Evolutionary conservation across 1,284 basidiomycete genomes (phyloP).

Genomic region (Erythrobasidium hasegawianum): DNA sequence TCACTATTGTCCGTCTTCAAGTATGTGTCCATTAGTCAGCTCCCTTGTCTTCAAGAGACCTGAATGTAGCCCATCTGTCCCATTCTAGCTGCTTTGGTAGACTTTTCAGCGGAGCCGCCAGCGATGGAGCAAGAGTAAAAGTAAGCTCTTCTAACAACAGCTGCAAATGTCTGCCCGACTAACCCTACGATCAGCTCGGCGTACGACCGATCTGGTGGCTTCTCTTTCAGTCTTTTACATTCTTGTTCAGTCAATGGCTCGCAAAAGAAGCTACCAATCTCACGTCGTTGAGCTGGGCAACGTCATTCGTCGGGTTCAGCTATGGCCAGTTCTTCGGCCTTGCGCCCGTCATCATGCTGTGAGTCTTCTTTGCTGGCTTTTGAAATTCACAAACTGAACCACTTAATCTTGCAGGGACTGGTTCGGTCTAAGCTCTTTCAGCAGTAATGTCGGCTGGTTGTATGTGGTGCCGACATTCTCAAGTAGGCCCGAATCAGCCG

Average conservation of each 20-base stretch:
- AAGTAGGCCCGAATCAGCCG: not conserved
- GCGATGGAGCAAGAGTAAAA: constrained; percentile 13
- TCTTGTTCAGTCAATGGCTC: constrained; percentile 26
- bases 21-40: constrained; percentile 13
- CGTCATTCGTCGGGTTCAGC: constrained; percentile 33
- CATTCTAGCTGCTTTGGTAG: constrained; percentile 21
- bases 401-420: constrained; percentile 31
- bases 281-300: constrained; percentile 17
- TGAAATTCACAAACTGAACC: too few species aligned
- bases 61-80: not conserved
- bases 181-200: not conserved
- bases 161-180: not conserved
- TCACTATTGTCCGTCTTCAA: constrained; percentile 33
- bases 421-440: constrained; percentile 27
- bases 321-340: constrained; percentile 33
- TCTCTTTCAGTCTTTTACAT: constrained; percentile 10
- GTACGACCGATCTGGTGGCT: constrained; percentile 32
- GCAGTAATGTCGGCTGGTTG: constrained; percentile 26
- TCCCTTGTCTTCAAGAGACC: too few species aligned
- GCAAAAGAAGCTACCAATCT: constrained; percentile 17
- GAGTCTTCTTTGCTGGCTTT: not conserved
- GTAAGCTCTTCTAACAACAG: constrained; percentile 1
- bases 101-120: constrained; percentile 22
- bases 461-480: constrained; percentile 32
- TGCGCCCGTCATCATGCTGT: constrained; percentile 29